phyloP scores from a whole-genome alignment of 352 stramenopile species.

The Thalassiosira livingstoniorum region DNA sequence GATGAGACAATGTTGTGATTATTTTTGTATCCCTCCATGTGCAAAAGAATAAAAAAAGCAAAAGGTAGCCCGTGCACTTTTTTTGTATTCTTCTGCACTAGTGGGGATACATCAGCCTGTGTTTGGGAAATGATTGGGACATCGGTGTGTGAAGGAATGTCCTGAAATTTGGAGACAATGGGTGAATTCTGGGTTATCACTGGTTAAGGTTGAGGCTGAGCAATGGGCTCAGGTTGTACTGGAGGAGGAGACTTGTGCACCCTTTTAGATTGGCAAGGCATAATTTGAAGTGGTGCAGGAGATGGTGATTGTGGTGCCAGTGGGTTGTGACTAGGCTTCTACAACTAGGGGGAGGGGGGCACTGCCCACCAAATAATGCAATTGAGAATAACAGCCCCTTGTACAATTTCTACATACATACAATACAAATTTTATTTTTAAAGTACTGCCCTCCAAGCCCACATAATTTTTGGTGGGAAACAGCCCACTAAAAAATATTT shows the following conservation, averaged over 20 bases:
- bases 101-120: too few relatives aligned
- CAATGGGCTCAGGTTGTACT: background rate
- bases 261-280: constrained; percentile 31
- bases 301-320: background rate
- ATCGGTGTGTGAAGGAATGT: background rate
- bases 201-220: background rate
- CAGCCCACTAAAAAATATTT: too few relatives aligned
- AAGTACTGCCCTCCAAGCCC: too few relatives aligned
- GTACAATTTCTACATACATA: background rate
- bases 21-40: too few relatives aligned
- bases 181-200: background rate
- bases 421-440: too few relatives aligned
- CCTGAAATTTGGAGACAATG: background rate
- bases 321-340: background rate
- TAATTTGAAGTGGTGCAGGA: too few relatives aligned
- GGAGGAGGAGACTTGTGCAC: background rate
- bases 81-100: too few relatives aligned
- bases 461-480: too few relatives aligned
- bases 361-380: background rate
- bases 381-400: background rate
- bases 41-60: too few relatives aligned
- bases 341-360: background rate
- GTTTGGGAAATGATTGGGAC: too few relatives aligned
- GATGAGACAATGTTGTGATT: too few relatives aligned
- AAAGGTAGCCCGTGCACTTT: too few relatives aligned